A percentile compares a stretch with the other conserved stretches of the same genome.
These are phyloP conservation scores for Kwoniella shivajii DNA, from an alignment of 1,284 basidiomycete genomes.

Conservation along the genomic window DNA sequence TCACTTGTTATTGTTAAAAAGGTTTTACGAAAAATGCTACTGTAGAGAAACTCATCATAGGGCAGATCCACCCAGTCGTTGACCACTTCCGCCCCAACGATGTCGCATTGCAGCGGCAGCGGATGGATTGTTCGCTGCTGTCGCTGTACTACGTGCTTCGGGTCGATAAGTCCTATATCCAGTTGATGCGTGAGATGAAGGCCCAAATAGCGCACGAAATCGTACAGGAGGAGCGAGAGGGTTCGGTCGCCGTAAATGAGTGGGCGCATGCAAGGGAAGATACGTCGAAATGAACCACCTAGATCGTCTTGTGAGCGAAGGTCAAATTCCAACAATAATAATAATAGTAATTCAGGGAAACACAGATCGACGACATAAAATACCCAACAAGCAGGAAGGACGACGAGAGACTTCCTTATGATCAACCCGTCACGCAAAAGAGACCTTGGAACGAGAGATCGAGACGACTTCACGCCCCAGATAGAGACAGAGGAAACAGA, in stretches of 20 bases:
- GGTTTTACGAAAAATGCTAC: too few relatives aligned
- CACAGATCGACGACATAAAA: too few relatives aligned
- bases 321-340: too few relatives aligned
- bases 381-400: too few relatives aligned
- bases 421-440: too few relatives aligned
- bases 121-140: conserved; percentile 3
- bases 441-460: neutral
- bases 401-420: too few relatives aligned
- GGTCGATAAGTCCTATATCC: conserved; percentile 14
- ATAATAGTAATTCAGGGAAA: too few relatives aligned
- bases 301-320: too few relatives aligned
- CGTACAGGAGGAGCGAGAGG: conserved; percentile 37
- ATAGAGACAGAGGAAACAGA: neutral
- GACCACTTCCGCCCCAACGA: conserved; percentile 48
- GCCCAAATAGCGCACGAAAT: conserved; percentile 32
- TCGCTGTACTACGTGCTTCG: conserved; percentile 6
- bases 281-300: conserved; percentile 53
- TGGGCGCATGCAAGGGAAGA: conserved; percentile 46
- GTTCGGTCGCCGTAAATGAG: conserved; percentile 40
- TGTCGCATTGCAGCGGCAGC: conserved; percentile 32
- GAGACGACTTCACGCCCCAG: neutral
- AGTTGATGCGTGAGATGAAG: neutral
- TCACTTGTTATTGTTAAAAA: too few relatives aligned
- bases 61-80: conserved; percentile 41
- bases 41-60: conserved; percentile 13